Evolutionary conservation across 192 early-diverging fungal genomes (phyloP).

Genomic region (Bifiguratus adelaidae): DNA sequence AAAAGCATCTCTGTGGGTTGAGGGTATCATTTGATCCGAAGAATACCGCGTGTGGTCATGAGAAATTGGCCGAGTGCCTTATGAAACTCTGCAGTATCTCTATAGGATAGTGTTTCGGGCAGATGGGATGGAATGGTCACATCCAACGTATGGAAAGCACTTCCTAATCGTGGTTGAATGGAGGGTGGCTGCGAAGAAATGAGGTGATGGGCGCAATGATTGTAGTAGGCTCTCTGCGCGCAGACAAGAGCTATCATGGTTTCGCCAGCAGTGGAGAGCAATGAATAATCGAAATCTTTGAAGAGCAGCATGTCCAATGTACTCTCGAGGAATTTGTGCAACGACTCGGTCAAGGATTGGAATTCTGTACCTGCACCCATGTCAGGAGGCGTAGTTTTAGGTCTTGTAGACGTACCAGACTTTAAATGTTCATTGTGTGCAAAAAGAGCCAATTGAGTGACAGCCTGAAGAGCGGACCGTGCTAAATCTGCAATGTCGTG

Average conservation of each 20-base stretch:
- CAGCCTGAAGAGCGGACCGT: conserved; percentile 48
- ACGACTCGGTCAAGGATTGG: conserved; percentile 15
- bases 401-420: conserved; percentile 5
- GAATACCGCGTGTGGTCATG: conserved; percentile 53
- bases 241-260: conserved; percentile 46
- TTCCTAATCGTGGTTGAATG: conserved; percentile 24
- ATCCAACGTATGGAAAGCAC: conserved; percentile 33
- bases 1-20: no score
- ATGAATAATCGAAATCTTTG: conserved; percentile 44
- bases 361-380: no score
- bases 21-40: conserved; percentile 53
- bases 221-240: conserved; percentile 25
- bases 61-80: conserved; percentile 43
- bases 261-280: conserved; percentile 50
- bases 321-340: conserved; percentile 41
- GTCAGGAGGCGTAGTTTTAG: neutral
- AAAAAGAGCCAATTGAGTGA: conserved; percentile 45
- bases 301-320: conserved; percentile 48
- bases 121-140: conserved; percentile 25
- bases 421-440: conserved; percentile 29
- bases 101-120: conserved; percentile 13
- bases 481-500: conserved; percentile 48
- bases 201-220: conserved; percentile 36
- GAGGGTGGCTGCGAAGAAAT: conserved; percentile 30
- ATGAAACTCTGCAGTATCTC: conserved; percentile 19